Conservation (phyloP, 2,329 filamentous ascomycete species). For the Aspergillus ibericus region DNA sequence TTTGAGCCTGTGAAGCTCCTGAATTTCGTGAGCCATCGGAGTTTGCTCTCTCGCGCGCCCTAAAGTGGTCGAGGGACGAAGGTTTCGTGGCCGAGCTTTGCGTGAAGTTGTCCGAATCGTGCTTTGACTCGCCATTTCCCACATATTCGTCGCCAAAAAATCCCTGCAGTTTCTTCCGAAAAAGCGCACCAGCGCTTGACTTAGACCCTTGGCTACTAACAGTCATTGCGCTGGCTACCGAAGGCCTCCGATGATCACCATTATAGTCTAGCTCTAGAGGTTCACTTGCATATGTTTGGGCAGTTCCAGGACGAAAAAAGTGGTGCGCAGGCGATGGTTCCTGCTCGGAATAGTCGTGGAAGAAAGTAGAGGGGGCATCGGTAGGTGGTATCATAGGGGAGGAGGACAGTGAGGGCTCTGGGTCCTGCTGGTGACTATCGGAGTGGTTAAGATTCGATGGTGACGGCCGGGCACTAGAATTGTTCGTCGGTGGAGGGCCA, state of each 20-base stretch:
- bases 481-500: conserved; percentile 22
- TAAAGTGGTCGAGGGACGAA: conserved; percentile 50
- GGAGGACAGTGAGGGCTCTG: conserved; percentile 34
- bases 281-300: conserved; percentile 57
- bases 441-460: conserved; percentile 22
- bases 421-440: conserved; percentile 24
- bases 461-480: conserved; percentile 23
- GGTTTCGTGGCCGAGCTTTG: conserved; percentile 33
- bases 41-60: conserved; percentile 74
- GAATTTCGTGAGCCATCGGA: conserved; percentile 70
- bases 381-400: conserved; percentile 27
- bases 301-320: conserved; percentile 61
- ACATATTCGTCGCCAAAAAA: conserved; percentile 92
- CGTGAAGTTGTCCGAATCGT: conserved; percentile 72
- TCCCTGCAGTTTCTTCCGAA: conserved; percentile 78
- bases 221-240: conserved; percentile 81
- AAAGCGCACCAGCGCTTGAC: conserved; percentile 66
- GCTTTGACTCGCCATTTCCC: conserved; percentile 55
- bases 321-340: conserved; percentile 65
- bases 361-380: conserved; percentile 36
- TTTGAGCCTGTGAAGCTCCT: conserved; percentile 57
- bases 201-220: conserved; percentile 84
- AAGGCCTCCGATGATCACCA: conserved; percentile 77
- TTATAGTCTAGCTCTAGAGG: conserved; percentile 62
- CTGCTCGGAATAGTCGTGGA: conserved; percentile 41